A percentile compares a stretch with the other conserved stretches of the same genome.
phyloP scores from a whole-genome alignment of 331 rosid species.

The Acacia concinna region DNA sequence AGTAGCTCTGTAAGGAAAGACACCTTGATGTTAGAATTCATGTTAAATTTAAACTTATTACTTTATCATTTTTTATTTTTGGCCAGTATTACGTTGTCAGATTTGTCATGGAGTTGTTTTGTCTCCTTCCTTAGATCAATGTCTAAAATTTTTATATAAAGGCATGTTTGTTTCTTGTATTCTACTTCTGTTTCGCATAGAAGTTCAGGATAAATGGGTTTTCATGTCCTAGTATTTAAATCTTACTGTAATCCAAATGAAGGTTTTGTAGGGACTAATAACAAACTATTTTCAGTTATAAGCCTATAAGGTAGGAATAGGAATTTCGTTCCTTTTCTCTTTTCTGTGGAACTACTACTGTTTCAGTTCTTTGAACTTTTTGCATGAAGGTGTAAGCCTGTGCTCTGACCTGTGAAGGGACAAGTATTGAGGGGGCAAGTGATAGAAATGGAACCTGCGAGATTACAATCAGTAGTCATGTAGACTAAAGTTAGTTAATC shows the following conservation, averaged over 20 bases:
- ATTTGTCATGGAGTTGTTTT: neutral
- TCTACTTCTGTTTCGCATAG: neutral
- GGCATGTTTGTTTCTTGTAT: neutral
- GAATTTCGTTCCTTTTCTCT: neutral
- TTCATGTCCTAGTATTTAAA: neutral
- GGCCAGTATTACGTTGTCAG: neutral
- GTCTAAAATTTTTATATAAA: neutral
- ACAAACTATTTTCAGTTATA: neutral
- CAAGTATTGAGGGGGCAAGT: neutral
- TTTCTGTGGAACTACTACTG: neutral
- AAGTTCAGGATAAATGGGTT: neutral
- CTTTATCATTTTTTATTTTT: too few relatives aligned
- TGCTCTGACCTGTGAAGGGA: neutral
- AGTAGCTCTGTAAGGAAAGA: neutral
- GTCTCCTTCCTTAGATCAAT: neutral
- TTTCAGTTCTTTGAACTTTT: neutral
- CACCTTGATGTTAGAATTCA: too few relatives aligned
- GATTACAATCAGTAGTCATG: neutral
- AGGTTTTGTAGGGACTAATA: neutral
- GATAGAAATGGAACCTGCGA: neutral
- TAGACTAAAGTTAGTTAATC: neutral
- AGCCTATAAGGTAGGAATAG: neutral
- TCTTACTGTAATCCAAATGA: neutral
- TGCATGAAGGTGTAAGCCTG: neutral
- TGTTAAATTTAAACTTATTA: too few relatives aligned